A percentile compares a stretch with the other conserved stretches of the same genome.
Conservation (phyloP, 495 filamentous ascomycete genomes). For the Lophiotrema nucula region DNA sequence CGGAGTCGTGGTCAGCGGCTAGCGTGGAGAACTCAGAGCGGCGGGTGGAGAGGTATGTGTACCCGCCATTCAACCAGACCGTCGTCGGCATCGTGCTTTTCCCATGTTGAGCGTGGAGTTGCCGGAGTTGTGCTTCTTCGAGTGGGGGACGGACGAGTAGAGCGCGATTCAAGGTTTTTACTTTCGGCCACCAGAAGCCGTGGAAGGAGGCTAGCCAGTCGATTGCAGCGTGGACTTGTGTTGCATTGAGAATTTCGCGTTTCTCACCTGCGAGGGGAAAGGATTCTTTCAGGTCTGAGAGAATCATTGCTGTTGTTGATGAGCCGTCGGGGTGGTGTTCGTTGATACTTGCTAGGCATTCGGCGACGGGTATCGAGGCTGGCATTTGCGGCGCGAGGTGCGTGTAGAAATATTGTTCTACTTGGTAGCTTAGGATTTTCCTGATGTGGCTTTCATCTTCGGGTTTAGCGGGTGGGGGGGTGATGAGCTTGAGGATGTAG, state of each 20-base stretch:
- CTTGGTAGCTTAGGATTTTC: constrained; percentile 51
- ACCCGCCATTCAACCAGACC: constrained; percentile 49
- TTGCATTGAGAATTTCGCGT: constrained; percentile 17
- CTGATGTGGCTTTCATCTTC: constrained; percentile 46
- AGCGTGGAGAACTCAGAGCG: constrained; percentile 40
- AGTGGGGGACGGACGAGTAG: constrained; percentile 40
- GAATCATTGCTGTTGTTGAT: constrained; percentile 34
- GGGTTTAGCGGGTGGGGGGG: constrained; percentile 28
- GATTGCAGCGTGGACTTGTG: constrained; percentile 40
- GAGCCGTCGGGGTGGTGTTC: constrained; percentile 30
- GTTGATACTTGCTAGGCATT: constrained; percentile 38
- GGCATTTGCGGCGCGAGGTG: constrained; percentile 39
- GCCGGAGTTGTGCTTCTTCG: constrained; percentile 33
- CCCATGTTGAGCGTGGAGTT: constrained; percentile 10
- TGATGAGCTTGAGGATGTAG: constrained; percentile 47
- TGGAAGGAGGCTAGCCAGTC: constrained; percentile 47
- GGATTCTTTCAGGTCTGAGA: constrained; percentile 39
- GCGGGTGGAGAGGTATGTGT: constrained; percentile 50
- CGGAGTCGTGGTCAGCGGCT: constrained; percentile 30
- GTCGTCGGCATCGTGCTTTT: constrained; percentile 5
- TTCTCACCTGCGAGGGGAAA: constrained; percentile 18
- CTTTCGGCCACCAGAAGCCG: constrained; percentile 37
- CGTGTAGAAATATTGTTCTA: constrained; percentile 50
- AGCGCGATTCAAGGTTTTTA: constrained; percentile 16
- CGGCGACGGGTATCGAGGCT: constrained; percentile 33